These are phyloP conservation scores for Apiospora kogelbergensis DNA, from an alignment of 2,329 filamentous ascomycete genomes.

Conservation along the genomic window DNA sequence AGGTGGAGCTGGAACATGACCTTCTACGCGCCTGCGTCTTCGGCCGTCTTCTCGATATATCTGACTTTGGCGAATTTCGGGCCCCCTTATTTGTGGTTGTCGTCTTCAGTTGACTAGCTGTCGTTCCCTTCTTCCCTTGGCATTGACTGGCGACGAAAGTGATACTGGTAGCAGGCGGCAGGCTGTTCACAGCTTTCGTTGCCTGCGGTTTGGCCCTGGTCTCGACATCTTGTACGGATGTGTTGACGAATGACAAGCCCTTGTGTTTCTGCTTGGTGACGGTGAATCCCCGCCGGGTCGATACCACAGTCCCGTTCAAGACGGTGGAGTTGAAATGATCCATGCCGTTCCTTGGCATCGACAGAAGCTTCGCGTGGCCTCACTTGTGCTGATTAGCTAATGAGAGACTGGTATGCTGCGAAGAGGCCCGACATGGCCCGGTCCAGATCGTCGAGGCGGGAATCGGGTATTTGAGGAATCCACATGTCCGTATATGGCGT, in stretches of 20 bases:
- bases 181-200: neutral
- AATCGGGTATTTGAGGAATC: neutral
- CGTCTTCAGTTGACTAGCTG: neutral
- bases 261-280: constrained; percentile 41
- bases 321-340: constrained; percentile 40
- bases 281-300: constrained; percentile 38
- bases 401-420: neutral
- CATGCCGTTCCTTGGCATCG: constrained; percentile 23
- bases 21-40: neutral
- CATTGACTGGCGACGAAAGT: constrained; percentile 17
- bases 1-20: constrained; percentile 5
- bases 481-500: neutral
- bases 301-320: constrained; percentile 36
- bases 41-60: neutral
- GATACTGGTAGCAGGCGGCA: constrained; percentile 11
- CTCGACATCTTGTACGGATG: constrained; percentile 14
- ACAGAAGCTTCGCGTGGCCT: neutral
- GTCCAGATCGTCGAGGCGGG: neutral
- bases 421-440: neutral
- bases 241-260: constrained; percentile 40
- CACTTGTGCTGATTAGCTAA: neutral
- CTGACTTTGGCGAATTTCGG: neutral
- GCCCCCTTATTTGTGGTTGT: neutral
- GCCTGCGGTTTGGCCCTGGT: neutral
- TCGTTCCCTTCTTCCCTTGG: neutral